phyloP scores from a whole-genome alignment of 2,329 filamentous ascomycete species.

The Fulvia fulva region DNA sequence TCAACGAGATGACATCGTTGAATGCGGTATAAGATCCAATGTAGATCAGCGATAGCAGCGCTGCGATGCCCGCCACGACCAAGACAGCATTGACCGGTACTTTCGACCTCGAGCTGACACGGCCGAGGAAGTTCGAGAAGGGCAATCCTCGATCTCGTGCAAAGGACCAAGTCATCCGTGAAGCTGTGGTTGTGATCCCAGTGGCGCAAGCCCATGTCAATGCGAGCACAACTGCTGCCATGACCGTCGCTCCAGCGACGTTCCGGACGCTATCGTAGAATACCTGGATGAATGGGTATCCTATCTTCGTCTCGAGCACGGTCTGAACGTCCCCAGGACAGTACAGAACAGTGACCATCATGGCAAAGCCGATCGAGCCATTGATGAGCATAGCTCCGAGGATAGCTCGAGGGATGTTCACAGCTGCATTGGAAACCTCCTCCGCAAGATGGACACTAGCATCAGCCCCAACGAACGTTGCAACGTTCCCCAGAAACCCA shows the following conservation, averaged over 20 bases:
- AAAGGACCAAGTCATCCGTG: conserved; percentile 40
- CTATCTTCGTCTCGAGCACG: conserved; percentile 41
- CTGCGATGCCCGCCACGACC: conserved; percentile 53
- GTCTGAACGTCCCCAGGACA: conserved; percentile 40
- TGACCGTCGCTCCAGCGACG: conserved; percentile 42
- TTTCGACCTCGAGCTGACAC: conserved; percentile 26
- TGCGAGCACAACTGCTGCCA: conserved; percentile 43
- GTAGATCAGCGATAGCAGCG: conserved; percentile 40
- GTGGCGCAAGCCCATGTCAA: conserved; percentile 34
- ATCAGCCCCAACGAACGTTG: conserved; percentile 39
- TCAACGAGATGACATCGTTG: conserved; percentile 44
- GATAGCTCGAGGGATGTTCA: conserved; percentile 48
- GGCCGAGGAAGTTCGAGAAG: conserved; percentile 36
- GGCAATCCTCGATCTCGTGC: conserved; percentile 42
- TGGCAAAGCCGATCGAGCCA: conserved; percentile 45
- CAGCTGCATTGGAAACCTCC: conserved; percentile 47
- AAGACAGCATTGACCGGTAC: conserved; percentile 31
- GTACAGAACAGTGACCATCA: conserved; percentile 44
- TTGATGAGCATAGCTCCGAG: conserved; percentile 47
- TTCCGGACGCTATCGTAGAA: conserved; percentile 46
- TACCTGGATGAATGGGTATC: conserved; percentile 50
- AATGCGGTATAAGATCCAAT: conserved; percentile 43
- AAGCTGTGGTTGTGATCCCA: conserved; percentile 40
- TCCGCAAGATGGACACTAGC: conserved; percentile 48
- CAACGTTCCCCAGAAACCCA: conserved; percentile 34